Conservation (phyloP, 2,329 filamentous ascomycete genomes). For the Blumeria hordei region DNA sequence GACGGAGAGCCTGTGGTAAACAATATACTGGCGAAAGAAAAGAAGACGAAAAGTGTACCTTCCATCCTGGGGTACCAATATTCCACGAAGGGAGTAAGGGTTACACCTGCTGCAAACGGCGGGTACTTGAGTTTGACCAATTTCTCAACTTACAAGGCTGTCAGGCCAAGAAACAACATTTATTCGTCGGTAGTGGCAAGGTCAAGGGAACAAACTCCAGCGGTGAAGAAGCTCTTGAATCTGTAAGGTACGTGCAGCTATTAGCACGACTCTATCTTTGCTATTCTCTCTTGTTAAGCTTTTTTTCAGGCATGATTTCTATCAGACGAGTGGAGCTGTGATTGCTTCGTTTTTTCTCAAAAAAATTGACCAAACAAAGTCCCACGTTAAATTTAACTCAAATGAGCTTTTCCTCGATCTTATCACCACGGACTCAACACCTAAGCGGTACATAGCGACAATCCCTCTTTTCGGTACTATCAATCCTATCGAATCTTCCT, state of each 20-base stretch:
- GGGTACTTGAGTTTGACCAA: slow-evolving; percentile 90
- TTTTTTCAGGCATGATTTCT: slow-evolving; percentile 53
- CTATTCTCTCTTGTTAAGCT: not conserved
- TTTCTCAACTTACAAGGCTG: slow-evolving; percentile 94
- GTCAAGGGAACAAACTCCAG: slow-evolving; percentile 28
- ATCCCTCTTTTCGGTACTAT: slow-evolving; percentile 59
- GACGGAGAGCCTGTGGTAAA: slow-evolving; percentile 48
- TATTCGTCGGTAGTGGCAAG: slow-evolving; percentile 59
- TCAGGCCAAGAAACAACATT: slow-evolving; percentile 53
- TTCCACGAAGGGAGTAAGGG: slow-evolving; percentile 98
- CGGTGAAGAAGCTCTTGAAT: slow-evolving; percentile 54
- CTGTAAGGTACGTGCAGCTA: slow-evolving; percentile 36
- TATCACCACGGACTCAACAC: slow-evolving; percentile 48
- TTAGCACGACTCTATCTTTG: not conserved
- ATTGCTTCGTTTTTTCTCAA: slow-evolving; percentile 89
- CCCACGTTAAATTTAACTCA: slow-evolving; percentile 44
- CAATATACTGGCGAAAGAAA: slow-evolving; percentile 36
- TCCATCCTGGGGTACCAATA: slow-evolving; percentile 74
- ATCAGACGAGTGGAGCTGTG: slow-evolving; percentile 67
- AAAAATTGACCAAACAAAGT: slow-evolving; percentile 71
- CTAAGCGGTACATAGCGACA: slow-evolving; percentile 53
- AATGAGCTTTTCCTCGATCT: slow-evolving; percentile 52
- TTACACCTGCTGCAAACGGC: slow-evolving; percentile 87
- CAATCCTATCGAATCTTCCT: slow-evolving; percentile 37
- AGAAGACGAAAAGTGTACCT: slow-evolving; percentile 54